Percentiles rank a stretch among this genome's conserved stretches.
These are phyloP conservation scores for Yarrowia sp. DNA, from an alignment of 805 yeast species.

Conservation along the genomic window DNA sequence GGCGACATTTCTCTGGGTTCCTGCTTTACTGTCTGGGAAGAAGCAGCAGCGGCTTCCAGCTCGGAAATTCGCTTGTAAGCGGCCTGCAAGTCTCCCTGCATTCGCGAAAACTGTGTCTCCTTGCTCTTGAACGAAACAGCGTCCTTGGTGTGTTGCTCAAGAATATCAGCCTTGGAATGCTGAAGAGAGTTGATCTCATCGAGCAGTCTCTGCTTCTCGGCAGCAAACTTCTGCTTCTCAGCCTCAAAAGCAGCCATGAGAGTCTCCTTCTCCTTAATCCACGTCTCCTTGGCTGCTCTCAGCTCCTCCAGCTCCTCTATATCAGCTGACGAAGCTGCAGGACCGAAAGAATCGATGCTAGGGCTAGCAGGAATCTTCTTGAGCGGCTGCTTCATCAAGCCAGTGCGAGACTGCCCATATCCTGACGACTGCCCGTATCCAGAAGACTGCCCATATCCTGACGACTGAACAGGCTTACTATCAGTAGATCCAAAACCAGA, in stretches of 20 bases:
- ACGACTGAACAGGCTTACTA: slow-evolving; percentile 11
- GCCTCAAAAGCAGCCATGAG: slow-evolving; percentile 49
- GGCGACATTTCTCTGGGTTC: slow-evolving; percentile 30
- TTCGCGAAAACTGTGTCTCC: slow-evolving; percentile 70
- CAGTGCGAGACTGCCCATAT: slow-evolving; percentile 25
- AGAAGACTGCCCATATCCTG: slow-evolving; percentile 20
- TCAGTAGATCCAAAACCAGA: slow-evolving; percentile 17
- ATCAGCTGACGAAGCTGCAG: slow-evolving; percentile 46
- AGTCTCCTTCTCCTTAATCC: slow-evolving; percentile 52
- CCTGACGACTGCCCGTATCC: slow-evolving; percentile 34
- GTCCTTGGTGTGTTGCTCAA: slow-evolving; percentile 60
- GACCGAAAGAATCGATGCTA: slow-evolving; percentile 13
- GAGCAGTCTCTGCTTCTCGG: slow-evolving; percentile 49
- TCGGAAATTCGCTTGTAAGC: slow-evolving; percentile 60
- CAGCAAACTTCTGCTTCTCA: slow-evolving; percentile 48
- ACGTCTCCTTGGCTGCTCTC: slow-evolving; percentile 57
- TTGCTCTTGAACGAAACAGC: slow-evolving; percentile 65
- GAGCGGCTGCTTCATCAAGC: slow-evolving; percentile 39
- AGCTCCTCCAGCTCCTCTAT: slow-evolving; percentile 59
- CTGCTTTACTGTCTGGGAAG: background rate
- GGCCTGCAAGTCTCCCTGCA: slow-evolving; percentile 67
- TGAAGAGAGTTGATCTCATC: slow-evolving; percentile 52
- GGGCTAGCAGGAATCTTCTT: slow-evolving; percentile 37
- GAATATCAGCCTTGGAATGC: slow-evolving; percentile 49
- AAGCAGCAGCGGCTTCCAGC: slow-evolving; percentile 45